phyloP scores from a whole-genome alignment of 1,284 basidiomycete genomes.

The Anthracocystis setariae region DNA sequence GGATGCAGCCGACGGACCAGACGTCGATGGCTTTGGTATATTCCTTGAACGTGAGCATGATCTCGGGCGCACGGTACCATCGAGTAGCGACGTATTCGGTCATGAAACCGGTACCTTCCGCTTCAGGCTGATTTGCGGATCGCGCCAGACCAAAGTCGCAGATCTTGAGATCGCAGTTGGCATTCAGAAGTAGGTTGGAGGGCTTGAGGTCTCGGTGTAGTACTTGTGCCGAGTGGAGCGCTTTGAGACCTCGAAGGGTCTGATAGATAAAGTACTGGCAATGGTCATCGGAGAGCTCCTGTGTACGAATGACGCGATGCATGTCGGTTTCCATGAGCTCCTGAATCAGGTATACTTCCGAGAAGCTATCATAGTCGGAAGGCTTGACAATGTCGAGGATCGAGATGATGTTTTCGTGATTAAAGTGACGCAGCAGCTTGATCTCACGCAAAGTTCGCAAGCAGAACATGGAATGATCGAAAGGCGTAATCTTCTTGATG shows the following conservation, averaged over 20 bases:
- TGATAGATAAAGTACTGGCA: constrained; percentile 96
- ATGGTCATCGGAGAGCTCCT: constrained; percentile 76
- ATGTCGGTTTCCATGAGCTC: constrained; percentile 68
- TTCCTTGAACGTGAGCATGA: constrained; percentile 68
- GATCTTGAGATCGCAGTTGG: constrained; percentile 66
- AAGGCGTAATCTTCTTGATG: constrained; percentile 69
- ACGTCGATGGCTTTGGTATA: constrained; percentile 70
- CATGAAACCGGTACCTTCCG: constrained; percentile 66
- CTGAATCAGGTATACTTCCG: constrained; percentile 86
- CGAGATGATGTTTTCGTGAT: constrained; percentile 66
- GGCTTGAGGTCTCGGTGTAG: constrained; percentile 66
- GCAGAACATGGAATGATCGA: constrained; percentile 68
- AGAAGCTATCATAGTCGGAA: constrained; percentile 81
- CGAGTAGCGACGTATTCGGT: constrained; percentile 68
- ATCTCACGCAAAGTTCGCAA: constrained; percentile 66
- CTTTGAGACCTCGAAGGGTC: constrained; percentile 67
- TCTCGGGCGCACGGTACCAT: constrained; percentile 67
- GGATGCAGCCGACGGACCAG: constrained; percentile 91
- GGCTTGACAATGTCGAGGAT: constrained; percentile 61
- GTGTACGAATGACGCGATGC: constrained; percentile 67
- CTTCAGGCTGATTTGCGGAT: constrained; percentile 65
- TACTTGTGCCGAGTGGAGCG: constrained; percentile 66
- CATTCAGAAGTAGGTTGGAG: constrained; percentile 64
- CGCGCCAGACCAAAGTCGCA: constrained; percentile 68
- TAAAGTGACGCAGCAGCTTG: constrained; percentile 66